phyloP scores from a whole-genome alignment of 1,284 basidiomycete species.

The Ceratobasidium theobromae region DNA sequence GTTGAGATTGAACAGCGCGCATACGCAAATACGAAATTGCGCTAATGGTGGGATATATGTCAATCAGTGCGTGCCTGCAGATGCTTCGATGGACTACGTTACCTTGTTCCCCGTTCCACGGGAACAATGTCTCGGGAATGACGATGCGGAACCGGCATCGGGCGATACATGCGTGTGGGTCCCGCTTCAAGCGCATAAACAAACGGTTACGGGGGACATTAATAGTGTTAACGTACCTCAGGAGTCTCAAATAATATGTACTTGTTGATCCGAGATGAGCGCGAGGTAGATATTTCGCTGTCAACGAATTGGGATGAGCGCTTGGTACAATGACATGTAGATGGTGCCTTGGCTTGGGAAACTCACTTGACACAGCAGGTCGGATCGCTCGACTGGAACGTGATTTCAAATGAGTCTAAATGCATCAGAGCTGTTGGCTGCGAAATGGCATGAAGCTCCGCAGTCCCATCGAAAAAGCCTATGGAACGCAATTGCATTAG shows the following conservation, averaged over 20 bases:
- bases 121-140: conserved; percentile 21
- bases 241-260: conserved; percentile 18
- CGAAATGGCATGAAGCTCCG: conserved; percentile 15
- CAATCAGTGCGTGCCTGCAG: not conserved
- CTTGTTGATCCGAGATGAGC: conserved; percentile 8
- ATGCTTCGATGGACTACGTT: not conserved
- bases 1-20: conserved; percentile 9
- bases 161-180: conserved; percentile 5
- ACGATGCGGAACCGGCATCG: conserved; percentile 23
- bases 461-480: conserved; percentile 26
- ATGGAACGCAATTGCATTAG: not conserved
- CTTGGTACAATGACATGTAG: not conserved
- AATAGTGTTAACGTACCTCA: not conserved
- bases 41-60: not conserved
- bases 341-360: not conserved
- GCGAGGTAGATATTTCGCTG: conserved; percentile 20
- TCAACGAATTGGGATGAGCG: not conserved
- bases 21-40: conserved; percentile 22
- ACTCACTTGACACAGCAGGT: conserved; percentile 27
- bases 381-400: conserved; percentile 27
- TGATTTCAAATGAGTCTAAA: conserved; percentile 31
- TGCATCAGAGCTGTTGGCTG: conserved; percentile 26
- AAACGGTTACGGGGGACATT: not conserved
- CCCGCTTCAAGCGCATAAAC: not conserved
- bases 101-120: conserved; percentile 25